Evolutionary conservation across 371 early-diverging fungal species (phyloP), one percentile per base, ranked within the genome.

Genomic region (Mortierella sp.): DNA sequence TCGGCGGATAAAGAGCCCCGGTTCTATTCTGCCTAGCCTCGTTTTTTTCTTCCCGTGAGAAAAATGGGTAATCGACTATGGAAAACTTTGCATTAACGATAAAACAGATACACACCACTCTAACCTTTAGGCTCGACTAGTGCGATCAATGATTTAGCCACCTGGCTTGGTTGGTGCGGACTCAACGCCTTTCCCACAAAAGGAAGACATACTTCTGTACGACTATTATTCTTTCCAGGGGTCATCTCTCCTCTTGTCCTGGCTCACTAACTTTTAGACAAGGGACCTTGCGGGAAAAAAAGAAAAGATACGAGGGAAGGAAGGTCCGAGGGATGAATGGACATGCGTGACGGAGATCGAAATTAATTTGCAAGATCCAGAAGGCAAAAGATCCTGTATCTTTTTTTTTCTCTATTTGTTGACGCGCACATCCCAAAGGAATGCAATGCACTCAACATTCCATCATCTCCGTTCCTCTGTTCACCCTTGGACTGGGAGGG

Each of bases 401-500:
- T 2, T 6, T 26, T 11, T 8, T 9, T 31, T 34, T 22, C 22
- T 61, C 39, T 22, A 61, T 22, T 31, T 22, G 61, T 34, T 39
- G 37, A 61, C 19, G 37, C 8, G 16, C 29, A 29, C 29, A 29
- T 2, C 14, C 13, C 31, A 55, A 55, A 31, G 5, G 31, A 31
- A 55, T 31, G 29, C 31, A 55, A 31, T 55, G 58, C 19, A 16
- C 31, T 31, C 58, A 31, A 31, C 58, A 55, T 31, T 55, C 58
- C 58, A 31, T 34, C 58, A 55, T 55, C 19, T 55, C 58, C 34
- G 58, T 31, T n/a, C n/a, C n/a, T n/a, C n/a, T n/a, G n/a, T n/a
- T n/a, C n/a, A n/a, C n/a, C n/a, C n/a, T n/a, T n/a, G n/a, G n/a
- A n/a, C n/a, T n/a, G n/a, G n/a, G n/a, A n/a, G n/a, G n/a, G n/a